These are phyloP conservation scores for Austropuccinia psidii DNA, from an alignment of 1,284 basidiomycete species.

Conservation along the genomic window DNA sequence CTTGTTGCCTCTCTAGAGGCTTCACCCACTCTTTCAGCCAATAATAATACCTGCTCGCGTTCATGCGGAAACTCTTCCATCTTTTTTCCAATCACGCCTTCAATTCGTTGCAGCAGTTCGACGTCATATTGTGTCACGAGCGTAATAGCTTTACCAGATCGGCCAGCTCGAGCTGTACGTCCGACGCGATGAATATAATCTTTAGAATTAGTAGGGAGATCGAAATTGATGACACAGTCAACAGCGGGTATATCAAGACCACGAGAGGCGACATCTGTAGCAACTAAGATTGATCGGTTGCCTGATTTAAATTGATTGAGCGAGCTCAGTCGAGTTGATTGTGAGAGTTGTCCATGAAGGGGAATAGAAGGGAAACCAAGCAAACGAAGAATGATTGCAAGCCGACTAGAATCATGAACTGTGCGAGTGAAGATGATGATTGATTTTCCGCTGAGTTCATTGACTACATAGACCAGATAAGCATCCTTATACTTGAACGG, in stretches of 20 bases:
- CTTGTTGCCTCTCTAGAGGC: constrained; percentile 72
- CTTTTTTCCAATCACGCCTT: constrained; percentile 73
- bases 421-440: constrained; percentile 96
- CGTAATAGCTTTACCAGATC: constrained; percentile 90
- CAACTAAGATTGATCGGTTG: constrained; percentile 80
- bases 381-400: constrained; percentile 80
- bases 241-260: constrained; percentile 95
- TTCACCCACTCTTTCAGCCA: constrained; percentile 83
- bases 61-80: constrained; percentile 86
- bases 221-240: constrained; percentile 96
- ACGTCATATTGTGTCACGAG: constrained; percentile 98
- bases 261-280: constrained; percentile 94
- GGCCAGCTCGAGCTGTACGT: constrained; percentile 89
- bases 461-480: constrained; percentile 80
- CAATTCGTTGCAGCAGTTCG: constrained; percentile 67
- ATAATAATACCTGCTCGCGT: constrained; percentile 76
- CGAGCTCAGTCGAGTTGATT: constrained; percentile 88
- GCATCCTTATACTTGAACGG: constrained; percentile 89
- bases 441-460: constrained; percentile 81
- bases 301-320: constrained; percentile 94
- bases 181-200: constrained; percentile 99
- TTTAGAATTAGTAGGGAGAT: constrained; percentile 96
- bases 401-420: constrained; percentile 81
- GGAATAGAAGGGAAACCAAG: constrained; percentile 94
- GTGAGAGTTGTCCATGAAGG: constrained; percentile 87